These are phyloP conservation scores for Corchorus capsularis DNA, from an alignment of 345 rosid genomes.

Conservation along the genomic window DNA sequence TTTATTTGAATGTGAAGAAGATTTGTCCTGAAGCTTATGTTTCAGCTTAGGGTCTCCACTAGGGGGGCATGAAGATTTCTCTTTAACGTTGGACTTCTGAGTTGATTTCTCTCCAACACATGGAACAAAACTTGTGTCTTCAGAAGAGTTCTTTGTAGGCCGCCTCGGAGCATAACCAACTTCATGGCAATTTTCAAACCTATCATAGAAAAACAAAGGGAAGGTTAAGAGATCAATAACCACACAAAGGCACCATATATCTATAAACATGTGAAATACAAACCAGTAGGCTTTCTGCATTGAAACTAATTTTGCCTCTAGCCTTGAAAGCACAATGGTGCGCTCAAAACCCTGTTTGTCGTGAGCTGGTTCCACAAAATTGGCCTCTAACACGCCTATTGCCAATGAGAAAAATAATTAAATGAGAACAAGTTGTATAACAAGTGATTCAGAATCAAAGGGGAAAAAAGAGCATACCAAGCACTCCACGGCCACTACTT, in stretches of 20 bases:
- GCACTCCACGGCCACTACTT: conserved; percentile 79
- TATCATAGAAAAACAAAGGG: conserved; percentile 23
- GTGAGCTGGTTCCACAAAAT: conserved; percentile 85
- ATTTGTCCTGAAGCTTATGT: not conserved
- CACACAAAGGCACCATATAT: not conserved
- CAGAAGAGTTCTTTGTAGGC: conserved; percentile 21
- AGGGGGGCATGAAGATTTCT: conserved; percentile 4
- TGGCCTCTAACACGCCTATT: conserved; percentile 67
- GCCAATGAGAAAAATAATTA: not conserved
- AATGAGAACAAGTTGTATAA: not conserved
- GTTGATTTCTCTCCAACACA: conserved; percentile 11
- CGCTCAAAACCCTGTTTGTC: conserved; percentile 89
- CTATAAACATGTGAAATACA: not conserved
- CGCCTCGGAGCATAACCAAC: conserved; percentile 63
- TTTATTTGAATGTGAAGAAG: conserved; percentile 6
- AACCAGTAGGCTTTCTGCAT: conserved; percentile 67
- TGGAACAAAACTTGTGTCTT: conserved; percentile 13
- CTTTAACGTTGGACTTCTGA: not conserved
- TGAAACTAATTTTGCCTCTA: conserved; percentile 45
- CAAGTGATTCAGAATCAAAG: not conserved
- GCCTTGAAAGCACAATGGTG: conserved; percentile 55
- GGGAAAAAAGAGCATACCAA: conserved; percentile 41
- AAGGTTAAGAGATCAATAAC: conserved; percentile 10
- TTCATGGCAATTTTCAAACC: conserved; percentile 58
- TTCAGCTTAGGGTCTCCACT: not conserved